Percentiles rank a stretch among this genome's conserved stretches.
Evolutionary conservation across 371 early-diverging fungal genomes (phyloP).

Genomic region (Mortierella sp.): DNA sequence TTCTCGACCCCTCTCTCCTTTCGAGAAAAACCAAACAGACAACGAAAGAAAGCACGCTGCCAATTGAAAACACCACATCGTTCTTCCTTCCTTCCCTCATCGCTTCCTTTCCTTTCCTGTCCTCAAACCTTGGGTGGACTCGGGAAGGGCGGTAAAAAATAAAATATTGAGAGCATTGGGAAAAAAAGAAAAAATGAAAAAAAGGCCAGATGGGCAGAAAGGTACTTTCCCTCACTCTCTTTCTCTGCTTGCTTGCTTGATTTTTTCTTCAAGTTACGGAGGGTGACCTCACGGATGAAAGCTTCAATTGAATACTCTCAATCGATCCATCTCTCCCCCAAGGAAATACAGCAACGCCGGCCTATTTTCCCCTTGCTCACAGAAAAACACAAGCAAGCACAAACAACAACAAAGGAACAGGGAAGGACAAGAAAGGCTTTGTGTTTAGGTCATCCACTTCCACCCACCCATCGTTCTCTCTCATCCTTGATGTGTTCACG

Average conservation of each 20-base stretch:
- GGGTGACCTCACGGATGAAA: not conserved
- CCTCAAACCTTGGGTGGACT: conserved; percentile 1
- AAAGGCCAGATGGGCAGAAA: not conserved
- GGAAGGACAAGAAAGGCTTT: not conserved
- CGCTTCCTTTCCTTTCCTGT: not conserved
- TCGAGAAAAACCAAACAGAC: no score
- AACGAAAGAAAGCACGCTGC: not conserved
- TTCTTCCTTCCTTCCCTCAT: not conserved
- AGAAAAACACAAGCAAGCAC: not conserved
- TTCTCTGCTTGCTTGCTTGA: no score
- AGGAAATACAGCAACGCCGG: not conserved
- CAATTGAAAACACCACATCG: not conserved
- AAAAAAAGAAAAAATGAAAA: not conserved
- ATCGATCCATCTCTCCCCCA: not conserved
- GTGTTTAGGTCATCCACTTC: not conserved
- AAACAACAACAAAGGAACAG: not conserved
- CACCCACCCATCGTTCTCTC: not conserved
- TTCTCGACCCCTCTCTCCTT: not conserved
- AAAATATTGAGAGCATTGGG: conserved; percentile 7
- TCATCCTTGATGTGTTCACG: not conserved
- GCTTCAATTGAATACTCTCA: not conserved
- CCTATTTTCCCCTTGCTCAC: conserved; percentile 6
- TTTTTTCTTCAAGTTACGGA: not conserved
- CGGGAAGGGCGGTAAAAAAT: conserved; percentile 3
- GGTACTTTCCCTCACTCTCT: not conserved